Evolutionary conservation across 148 eudicot species (phyloP), one percentile per base, ranked within the genome.

Genomic region (Dianthus caryophyllus): DNA sequence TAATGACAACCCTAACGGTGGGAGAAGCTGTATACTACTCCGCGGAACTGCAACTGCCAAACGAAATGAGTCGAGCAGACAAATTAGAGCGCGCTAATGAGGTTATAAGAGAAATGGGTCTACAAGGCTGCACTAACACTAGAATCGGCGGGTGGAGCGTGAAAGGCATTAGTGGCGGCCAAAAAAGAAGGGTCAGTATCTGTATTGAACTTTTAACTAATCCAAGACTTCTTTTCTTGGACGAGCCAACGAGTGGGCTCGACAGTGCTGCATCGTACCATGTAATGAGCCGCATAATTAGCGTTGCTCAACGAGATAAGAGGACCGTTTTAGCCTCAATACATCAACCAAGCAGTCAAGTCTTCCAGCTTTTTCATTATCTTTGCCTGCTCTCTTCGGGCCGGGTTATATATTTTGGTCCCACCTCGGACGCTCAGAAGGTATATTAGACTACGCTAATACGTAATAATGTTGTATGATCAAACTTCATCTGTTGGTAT

Each of bases 191-290:
- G 68, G 88, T 91, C 1, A 91, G 90, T 79, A 91, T 90, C 33
- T 85, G 88, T 67, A 82, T 87, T 31, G 97, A 90, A 68, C 79
- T 85, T 61, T 60, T 90, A 7, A 88, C 85, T 0, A 76, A 73
- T 36, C 97, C 97, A 0, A 78, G 68, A 36, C 87, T 88, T 13
- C 82, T 91, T 15, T 86, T 91, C 66, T 80, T 91, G 1, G 96
- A 88, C 27, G 95, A 91, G 78, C 97, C 95, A 0, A 91, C 97
- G 0, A 91, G 96, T 47, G 97, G 97, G 1, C 82, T 91, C 54
- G 97, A 91, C 36, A 91, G 84, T 52, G 94, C 97, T 0, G 94
- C 97, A 0, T 85, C 97, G 1, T 90, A 84, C 78, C 79, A 82
- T 75, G 97, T 90, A 48, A 80, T 90, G 77, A 85, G 74, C 12